Base-by-base conservation (phyloP, 164 flowering plant species). In the Magnolia officinalis region DNA sequence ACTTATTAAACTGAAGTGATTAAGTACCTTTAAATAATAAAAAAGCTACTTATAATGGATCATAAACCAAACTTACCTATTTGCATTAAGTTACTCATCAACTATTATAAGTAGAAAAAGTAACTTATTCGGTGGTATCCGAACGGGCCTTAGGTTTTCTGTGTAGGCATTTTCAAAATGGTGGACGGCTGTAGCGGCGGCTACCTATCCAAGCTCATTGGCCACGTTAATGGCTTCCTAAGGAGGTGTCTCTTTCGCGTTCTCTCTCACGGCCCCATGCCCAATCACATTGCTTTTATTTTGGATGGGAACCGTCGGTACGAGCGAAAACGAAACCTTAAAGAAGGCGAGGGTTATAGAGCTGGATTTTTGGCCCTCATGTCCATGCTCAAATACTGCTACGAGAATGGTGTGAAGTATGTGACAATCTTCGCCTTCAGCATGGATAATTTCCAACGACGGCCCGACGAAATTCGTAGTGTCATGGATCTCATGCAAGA, bases 401-500 rank as follows among this genome's bases (percentile, higher is more conserved):
- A 86, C 70, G 92, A 91, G 72, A 50, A 91, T 74, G 91, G 93
- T 2, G 86, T 92, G 14, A 90, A 85, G 78, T 86, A 91, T 77
- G 85, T 89, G 1, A 88, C 97, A 0, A 71, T 91, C 2, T 92
- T 86, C 71, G 94, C 97, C 66, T 93, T 93, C 84, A 92, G 97
- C 87, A 90, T 92, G n/a, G 97, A 94, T 23, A 94, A 92, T 77
- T 92, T 90, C 83, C 88, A 83, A 69, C 74, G 97, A 72, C n/a
- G 73, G 6, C 94, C 95, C 0, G 84, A 90, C 1, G 94, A 94
- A 76, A 93, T 94, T 61, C 80, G 84, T 20, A 20, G 23, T 13
- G 70, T 89, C 67, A 89, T 92, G 97, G 86, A 88, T n/a, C 77
- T 94, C 71, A 78, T 91, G 83, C 79, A 59, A 21, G 94, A 91